Conservation (phyloP, 2,329 filamentous ascomycete species). For the Botryotinia globosa region DNA sequence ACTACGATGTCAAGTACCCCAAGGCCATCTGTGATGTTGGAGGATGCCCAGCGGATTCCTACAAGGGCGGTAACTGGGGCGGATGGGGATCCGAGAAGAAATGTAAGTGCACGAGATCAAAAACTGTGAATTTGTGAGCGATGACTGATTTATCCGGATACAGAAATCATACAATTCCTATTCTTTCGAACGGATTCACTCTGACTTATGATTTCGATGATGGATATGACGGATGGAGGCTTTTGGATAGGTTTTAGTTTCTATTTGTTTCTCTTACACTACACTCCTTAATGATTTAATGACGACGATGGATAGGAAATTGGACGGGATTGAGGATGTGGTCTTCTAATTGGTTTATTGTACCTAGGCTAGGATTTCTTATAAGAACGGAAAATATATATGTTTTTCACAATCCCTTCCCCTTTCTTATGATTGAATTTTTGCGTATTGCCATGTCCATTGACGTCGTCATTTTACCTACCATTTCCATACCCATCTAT, state of each 20-base stretch:
- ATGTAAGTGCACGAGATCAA: neutral
- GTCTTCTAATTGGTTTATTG: neutral
- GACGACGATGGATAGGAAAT: neutral
- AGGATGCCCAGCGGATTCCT: neutral
- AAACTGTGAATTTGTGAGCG: neutral
- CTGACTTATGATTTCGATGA: neutral
- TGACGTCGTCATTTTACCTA: neutral
- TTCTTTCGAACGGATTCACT: neutral
- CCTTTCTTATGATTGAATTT: neutral
- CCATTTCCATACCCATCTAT: neutral
- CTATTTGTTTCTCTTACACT: neutral
- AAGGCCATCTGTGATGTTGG: neutral
- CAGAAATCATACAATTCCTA: neutral
- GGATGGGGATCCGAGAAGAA: constrained; percentile 6
- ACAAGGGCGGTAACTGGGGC: constrained; percentile 1
- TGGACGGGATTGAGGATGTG: neutral
- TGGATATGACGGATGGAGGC: neutral
- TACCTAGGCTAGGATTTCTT: neutral
- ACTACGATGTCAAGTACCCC: neutral
- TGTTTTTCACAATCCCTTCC: neutral
- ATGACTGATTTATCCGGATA: neutral
- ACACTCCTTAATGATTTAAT: neutral
- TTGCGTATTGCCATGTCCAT: neutral
- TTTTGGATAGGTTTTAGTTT: neutral
- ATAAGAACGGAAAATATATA: neutral